Evolutionary conservation across 1,284 basidiomycete genomes (phyloP), one percentile per base, ranked within the genome.

Genomic region (Mixia osmundae): DNA sequence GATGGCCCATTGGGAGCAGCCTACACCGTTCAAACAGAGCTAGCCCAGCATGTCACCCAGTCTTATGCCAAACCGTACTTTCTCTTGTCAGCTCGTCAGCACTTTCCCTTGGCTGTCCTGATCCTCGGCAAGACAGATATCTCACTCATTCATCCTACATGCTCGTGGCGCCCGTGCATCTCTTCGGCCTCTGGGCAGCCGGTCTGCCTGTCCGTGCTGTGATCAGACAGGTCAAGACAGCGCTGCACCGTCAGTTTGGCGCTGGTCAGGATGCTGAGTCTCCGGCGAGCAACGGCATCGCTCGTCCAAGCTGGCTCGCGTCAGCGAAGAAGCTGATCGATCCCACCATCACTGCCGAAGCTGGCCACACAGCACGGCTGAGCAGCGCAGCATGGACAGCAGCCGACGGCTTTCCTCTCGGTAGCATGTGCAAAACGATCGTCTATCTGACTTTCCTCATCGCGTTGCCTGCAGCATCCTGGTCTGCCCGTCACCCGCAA

Each of bases 31-130:
- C 41, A 49, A 46, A 48, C 45, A 4, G 38, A 45, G 30, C 27
- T 37, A 31, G 24, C 41, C 14, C 49, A 76, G 72, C 73, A 77
- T 57, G 68, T 79, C 1, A 64, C 58, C 2, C 57, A 76, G 20
- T 64, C 60, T 20, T 82, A 71, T 58, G 61, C 66, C 33, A 72
- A 78, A 36, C 74, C 77, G 2, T 79, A 69, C 59, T 69, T 80
- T 45, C 57, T 78, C 44, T 75, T 80, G 74, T 77, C 48, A 45
- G 67, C 49, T 26, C 28, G 33, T 25, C 29, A 20, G 36, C 25
- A 22, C 18, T 10, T 12, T n/a, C 18, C 30, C 23, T 21, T 18
- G n/a, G 11, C 15, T 18, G 23, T 27, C 16, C 7, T 14, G 8
- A 26, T 10, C n/a, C 19, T 19, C 30, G 25, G 37, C 29, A 39